phyloP scores from a whole-genome alignment of 2,329 filamentous ascomycete species.

The Passalora sequoiae region DNA sequence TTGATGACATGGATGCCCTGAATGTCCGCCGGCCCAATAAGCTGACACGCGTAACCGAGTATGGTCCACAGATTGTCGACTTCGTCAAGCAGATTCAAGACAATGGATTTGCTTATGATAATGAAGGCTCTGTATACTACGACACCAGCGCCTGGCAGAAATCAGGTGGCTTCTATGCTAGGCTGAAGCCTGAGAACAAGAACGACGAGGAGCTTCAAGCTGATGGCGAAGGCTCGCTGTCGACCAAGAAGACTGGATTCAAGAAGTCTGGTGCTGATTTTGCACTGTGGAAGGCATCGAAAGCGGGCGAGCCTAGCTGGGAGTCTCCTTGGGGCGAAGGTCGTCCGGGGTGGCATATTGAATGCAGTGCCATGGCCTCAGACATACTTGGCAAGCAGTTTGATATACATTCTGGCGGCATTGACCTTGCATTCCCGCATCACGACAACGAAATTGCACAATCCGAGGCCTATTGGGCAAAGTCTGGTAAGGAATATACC shows the following conservation, averaged over 20 bases:
- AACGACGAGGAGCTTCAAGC: conserved; percentile 78
- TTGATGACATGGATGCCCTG: conserved; percentile 77
- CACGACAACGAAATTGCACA: conserved; percentile 91
- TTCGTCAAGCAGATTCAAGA: conserved; percentile 79
- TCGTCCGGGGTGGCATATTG: conserved; percentile 92
- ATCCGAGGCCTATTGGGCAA: conserved; percentile 74
- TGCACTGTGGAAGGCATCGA: conserved; percentile 88
- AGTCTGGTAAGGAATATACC: conserved; percentile 35
- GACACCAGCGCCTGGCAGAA: conserved; percentile 83
- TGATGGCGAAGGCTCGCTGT: conserved; percentile 81
- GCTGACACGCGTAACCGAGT: conserved; percentile 87
- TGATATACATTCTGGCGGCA: conserved; percentile 89
- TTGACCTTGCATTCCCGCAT: conserved; percentile 86
- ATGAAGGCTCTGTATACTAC: conserved; percentile 79
- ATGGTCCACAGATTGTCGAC: conserved; percentile 75
- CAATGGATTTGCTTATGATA: conserved; percentile 75
- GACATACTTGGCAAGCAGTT: conserved; percentile 78
- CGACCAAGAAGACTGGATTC: conserved; percentile 47
- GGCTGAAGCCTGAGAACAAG: conserved; percentile 76
- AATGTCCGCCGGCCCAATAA: conserved; percentile 80
- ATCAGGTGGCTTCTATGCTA: conserved; percentile 77
- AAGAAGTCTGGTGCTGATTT: conserved; percentile 82
- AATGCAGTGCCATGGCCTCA: conserved; percentile 93
- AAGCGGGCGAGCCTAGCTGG: conserved; percentile 89
- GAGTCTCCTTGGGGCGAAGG: conserved; percentile 80